phyloP scores from a whole-genome alignment of 805 yeast genomes.

The Myxozyma kluyveri region DNA sequence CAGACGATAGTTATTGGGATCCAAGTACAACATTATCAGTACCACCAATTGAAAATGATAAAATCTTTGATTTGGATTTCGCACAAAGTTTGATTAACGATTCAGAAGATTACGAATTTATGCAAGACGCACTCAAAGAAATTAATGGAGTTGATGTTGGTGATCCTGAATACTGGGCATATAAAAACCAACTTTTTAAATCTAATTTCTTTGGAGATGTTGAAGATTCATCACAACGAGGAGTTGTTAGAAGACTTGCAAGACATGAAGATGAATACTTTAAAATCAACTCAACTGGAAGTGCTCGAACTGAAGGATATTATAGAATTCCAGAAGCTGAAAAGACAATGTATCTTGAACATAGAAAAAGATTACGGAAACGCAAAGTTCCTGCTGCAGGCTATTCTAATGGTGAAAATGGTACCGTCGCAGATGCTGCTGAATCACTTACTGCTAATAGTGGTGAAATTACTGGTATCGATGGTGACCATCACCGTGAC shows the following conservation, averaged over 20 bases:
- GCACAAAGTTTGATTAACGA: constrained; percentile 62
- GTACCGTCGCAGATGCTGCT: constrained; percentile 41
- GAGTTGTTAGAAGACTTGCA: constrained; percentile 11
- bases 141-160: constrained; percentile 30
- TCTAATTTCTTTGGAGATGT: constrained; percentile 17
- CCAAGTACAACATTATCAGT: constrained; percentile 15
- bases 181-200: constrained; percentile 50
- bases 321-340: constrained; percentile 66
- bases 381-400: constrained; percentile 46
- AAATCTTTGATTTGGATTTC: constrained; percentile 45
- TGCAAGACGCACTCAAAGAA: constrained; percentile 46
- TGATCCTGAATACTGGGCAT: constrained; percentile 59
- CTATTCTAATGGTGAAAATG: neutral
- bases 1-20: constrained; percentile 21
- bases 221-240: constrained; percentile 8
- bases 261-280: constrained; percentile 38
- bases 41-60: constrained; percentile 40
- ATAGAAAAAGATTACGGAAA: constrained; percentile 50
- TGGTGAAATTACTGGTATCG: constrained; percentile 11
- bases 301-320: constrained; percentile 73
- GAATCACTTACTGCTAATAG: constrained; percentile 1
- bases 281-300: constrained; percentile 51
- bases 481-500: constrained; percentile 10
- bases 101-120: constrained; percentile 64
- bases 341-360: constrained; percentile 77